These are phyloP conservation scores for Lentinula aciculospora DNA, from an alignment of 768 basidiomycete species.

Conservation along the genomic window DNA sequence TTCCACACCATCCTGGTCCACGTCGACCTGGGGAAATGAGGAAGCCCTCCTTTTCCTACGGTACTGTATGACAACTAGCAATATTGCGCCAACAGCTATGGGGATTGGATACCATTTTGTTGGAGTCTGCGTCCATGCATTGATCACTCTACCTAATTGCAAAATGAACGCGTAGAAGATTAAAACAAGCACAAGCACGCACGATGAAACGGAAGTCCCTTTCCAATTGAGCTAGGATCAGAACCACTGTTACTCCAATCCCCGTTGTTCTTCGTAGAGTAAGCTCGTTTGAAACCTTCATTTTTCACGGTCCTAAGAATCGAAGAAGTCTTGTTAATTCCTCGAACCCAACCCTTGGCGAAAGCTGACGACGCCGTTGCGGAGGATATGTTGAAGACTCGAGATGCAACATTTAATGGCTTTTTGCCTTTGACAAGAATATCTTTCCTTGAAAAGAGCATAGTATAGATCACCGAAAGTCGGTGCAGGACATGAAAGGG, in stretches of 20 bases:
- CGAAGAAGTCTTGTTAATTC: slow-evolving; percentile 48
- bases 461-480: not conserved
- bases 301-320: slow-evolving; percentile 39
- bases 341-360: slow-evolving; percentile 45
- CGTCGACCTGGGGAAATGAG: slow-evolving; percentile 57
- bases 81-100: slow-evolving; percentile 82
- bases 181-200: slow-evolving; percentile 16
- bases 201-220: slow-evolving; percentile 48
- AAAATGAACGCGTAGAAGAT: not conserved
- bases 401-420: slow-evolving; percentile 53
- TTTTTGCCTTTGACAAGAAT: slow-evolving; percentile 45
- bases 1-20: slow-evolving; percentile 82
- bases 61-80: slow-evolving; percentile 76
- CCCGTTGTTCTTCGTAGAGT: slow-evolving; percentile 31
- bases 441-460: slow-evolving; percentile 43
- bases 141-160: slow-evolving; percentile 48
- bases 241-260: slow-evolving; percentile 14
- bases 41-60: slow-evolving; percentile 45
- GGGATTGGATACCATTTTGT: slow-evolving; percentile 96
- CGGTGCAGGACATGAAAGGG: not conserved
- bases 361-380: slow-evolving; percentile 43
- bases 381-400: slow-evolving; percentile 46
- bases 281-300: slow-evolving; percentile 26
- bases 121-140: slow-evolving; percentile 82
- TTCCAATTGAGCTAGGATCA: slow-evolving; percentile 16